phyloP scores from a whole-genome alignment of 257 asterid species.

The Striga asiatica region DNA sequence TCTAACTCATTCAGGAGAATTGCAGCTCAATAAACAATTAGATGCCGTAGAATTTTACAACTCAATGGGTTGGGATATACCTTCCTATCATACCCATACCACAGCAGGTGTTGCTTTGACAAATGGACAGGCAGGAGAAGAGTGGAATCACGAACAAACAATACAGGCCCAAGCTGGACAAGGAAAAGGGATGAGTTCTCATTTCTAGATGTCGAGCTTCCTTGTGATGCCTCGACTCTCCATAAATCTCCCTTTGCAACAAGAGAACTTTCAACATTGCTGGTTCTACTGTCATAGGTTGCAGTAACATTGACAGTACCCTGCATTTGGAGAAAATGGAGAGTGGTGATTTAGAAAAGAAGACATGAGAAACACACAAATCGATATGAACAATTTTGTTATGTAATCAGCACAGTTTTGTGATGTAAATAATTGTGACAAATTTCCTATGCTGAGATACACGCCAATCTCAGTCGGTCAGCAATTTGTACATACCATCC shows the following conservation, averaged over 20 bases:
- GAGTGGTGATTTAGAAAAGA: neutral
- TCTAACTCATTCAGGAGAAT: neutral
- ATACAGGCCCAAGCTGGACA: conserved; percentile 95
- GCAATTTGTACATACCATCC: neutral
- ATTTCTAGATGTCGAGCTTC: conserved; percentile 69
- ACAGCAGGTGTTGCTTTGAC: conserved; percentile 89
- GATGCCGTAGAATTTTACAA: neutral
- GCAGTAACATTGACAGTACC: conserved; percentile 75
- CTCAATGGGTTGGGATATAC: conserved; percentile 27
- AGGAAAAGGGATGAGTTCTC: conserved; percentile 72
- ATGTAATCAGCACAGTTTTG: neutral
- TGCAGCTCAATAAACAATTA: neutral
- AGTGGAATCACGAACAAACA: conserved; percentile 95
- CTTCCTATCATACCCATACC: conserved; percentile 99
- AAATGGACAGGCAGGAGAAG: conserved; percentile 89
- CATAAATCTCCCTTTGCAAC: conserved; percentile 92
- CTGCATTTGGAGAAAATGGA: conserved; percentile 28
- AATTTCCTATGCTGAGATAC: neutral
- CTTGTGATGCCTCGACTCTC: conserved; percentile 94
- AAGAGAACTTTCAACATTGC: conserved; percentile 63
- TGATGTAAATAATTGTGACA: neutral
- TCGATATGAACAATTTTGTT: neutral
- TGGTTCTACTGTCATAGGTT: conserved; percentile 68
- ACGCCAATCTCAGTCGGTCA: neutral
- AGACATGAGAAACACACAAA: neutral